These are phyloP conservation scores for Cryptosporidium andersoni DNA, from an alignment of 169 alveolate species.

Conservation along the genomic window DNA sequence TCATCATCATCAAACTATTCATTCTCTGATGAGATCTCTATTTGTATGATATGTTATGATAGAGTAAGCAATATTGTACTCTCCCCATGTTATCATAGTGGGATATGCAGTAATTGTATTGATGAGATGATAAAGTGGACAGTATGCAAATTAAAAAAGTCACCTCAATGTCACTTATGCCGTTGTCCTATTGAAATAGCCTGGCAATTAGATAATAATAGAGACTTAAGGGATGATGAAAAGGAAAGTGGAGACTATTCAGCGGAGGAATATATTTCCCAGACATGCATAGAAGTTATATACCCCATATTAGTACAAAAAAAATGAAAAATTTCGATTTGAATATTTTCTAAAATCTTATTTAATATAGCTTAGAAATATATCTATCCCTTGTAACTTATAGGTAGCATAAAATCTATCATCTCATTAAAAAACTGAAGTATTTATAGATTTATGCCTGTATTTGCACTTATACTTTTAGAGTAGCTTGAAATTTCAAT, in stretches of 20 bases:
- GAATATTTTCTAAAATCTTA: too few species aligned
- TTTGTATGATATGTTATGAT: slow-evolving; percentile 66
- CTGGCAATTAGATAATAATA: slow-evolving; percentile 37
- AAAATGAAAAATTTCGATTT: too few species aligned
- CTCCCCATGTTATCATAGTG: slow-evolving; percentile 67
- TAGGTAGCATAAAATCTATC: too few species aligned
- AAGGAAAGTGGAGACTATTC: slow-evolving; percentile 1
- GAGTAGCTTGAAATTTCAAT: too few species aligned
- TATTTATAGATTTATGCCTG: too few species aligned
- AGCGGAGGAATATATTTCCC: not conserved
- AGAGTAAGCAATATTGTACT: slow-evolving; percentile 53
- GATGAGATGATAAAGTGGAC: slow-evolving; percentile 70
- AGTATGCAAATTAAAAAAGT: slow-evolving; percentile 55
- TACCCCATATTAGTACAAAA: slow-evolving; percentile 11
- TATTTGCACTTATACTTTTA: too few species aligned
- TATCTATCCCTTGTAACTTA: too few species aligned
- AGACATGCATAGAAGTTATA: slow-evolving; percentile 41
- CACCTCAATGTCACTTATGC: slow-evolving; percentile 62
- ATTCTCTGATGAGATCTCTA: not conserved
- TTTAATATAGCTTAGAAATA: too few species aligned
- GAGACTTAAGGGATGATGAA: not conserved
- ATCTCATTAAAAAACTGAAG: too few species aligned
- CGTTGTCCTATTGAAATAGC: slow-evolving; percentile 70
- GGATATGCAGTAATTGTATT: slow-evolving; percentile 49
- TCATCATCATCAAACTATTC: slow-evolving; percentile 3